phyloP scores from a whole-genome alignment of 495 filamentous ascomycete species.

The Apiosordaria backusii region DNA sequence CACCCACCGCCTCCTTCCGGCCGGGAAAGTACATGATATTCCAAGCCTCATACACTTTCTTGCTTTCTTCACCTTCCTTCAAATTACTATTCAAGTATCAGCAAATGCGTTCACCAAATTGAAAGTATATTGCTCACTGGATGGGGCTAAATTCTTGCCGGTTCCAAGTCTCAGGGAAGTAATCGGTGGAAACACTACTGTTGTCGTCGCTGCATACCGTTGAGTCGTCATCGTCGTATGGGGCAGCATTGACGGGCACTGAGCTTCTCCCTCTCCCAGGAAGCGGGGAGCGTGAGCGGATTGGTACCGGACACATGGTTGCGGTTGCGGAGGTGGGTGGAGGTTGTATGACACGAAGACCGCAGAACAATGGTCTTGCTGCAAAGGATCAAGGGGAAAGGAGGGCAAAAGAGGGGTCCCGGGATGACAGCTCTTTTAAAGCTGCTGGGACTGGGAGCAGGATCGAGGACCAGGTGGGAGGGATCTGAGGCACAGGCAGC shows the following conservation, averaged over 20 bases:
- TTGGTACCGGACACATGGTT: background rate
- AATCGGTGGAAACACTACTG: background rate
- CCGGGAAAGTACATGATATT: conserved; percentile 14
- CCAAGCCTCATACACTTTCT: conserved; percentile 17
- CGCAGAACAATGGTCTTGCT: background rate
- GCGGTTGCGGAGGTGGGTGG: background rate
- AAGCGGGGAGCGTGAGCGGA: background rate
- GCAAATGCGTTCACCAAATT: background rate
- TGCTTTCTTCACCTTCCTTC: conserved; percentile 2
- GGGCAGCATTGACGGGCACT: background rate
- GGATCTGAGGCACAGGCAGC: conserved; percentile 2
- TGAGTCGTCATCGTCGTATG: conserved; percentile 15
- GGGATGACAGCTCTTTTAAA: conserved; percentile 15
- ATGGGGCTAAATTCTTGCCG: background rate
- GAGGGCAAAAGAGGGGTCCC: background rate
- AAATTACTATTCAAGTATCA: conserved; percentile 8
- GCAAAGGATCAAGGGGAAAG: background rate
- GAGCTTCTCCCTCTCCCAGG: background rate
- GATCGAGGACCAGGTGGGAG: conserved; percentile 4
- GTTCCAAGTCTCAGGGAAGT: background rate
- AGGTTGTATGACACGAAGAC: background rate
- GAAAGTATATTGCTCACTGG: conserved; percentile 5
- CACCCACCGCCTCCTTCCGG: background rate
- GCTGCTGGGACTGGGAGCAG: too few species aligned
- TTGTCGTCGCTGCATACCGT: conserved; percentile 15